Evolutionary conservation across 176 grass and related monocot genomes (phyloP).

Genomic region (Avena insularis): DNA sequence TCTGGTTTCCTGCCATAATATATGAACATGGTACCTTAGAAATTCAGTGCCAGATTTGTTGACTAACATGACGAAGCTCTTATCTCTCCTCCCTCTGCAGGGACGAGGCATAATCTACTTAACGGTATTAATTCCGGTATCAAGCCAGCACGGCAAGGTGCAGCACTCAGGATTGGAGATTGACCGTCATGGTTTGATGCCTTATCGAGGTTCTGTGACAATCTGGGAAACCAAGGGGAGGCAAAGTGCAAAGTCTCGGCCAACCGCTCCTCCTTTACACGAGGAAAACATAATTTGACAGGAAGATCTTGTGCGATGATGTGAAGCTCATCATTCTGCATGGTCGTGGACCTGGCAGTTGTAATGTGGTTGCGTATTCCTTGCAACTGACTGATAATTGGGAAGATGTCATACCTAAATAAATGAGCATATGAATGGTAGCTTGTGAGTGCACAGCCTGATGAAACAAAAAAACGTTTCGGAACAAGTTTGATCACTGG

Average conservation of each 20-base stretch:
- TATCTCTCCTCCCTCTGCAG: conserved; percentile 12
- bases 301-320: conserved; percentile 12
- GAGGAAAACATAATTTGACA: neutral
- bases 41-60: neutral
- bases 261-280: neutral
- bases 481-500: no score
- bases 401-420: neutral
- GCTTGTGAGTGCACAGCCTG: neutral
- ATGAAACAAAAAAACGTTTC: no score
- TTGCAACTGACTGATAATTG: neutral
- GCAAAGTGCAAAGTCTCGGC: neutral
- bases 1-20: neutral
- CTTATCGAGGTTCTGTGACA: neutral
- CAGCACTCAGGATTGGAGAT: neutral
- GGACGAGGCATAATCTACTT: neutral
- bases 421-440: neutral
- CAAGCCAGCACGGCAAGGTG: neutral
- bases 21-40: neutral
- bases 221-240: neutral
- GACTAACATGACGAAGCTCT: neutral
- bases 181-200: neutral
- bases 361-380: neutral
- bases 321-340: neutral
- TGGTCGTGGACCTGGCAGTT: neutral
- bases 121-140: neutral